Evolutionary conservation across 495 filamentous ascomycete genomes (phyloP).

Genomic region (Penicillium steckii): DNA sequence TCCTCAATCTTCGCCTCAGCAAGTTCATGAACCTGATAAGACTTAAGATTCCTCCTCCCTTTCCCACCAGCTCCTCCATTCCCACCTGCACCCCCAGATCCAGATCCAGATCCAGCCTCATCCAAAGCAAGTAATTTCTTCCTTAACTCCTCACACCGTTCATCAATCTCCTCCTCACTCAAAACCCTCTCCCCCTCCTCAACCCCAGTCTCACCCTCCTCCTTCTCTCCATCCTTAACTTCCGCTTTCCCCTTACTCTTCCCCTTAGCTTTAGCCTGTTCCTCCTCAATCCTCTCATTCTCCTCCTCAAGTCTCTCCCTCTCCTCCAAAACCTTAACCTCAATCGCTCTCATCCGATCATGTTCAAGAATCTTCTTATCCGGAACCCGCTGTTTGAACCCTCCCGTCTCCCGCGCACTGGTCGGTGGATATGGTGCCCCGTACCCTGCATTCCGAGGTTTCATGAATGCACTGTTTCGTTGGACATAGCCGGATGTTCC

Average conservation of each 20-base stretch:
- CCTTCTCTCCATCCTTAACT: conserved; percentile 62
- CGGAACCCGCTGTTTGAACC: conserved; percentile 81
- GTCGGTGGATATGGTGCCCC: conserved; percentile 55
- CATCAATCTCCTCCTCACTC: conserved; percentile 8
- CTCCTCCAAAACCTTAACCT: conserved; percentile 89
- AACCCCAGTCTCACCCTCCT: conserved; percentile 64
- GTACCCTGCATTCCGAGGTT: conserved; percentile 61
- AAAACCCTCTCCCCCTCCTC: conserved; percentile 66
- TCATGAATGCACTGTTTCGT: conserved; percentile 85
- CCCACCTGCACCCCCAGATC: conserved; percentile 6
- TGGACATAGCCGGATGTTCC: conserved; percentile 98
- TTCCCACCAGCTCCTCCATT: conserved; percentile 4
- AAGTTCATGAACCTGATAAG: conserved; percentile 93
- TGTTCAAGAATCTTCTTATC: conserved; percentile 93
- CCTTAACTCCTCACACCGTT: conserved; percentile 8
- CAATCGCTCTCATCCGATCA: conserved; percentile 82
- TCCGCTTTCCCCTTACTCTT: conserved; percentile 54
- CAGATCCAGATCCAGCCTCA: too few relatives aligned
- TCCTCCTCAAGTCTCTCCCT: conserved; percentile 87
- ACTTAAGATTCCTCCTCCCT: conserved; percentile 62
- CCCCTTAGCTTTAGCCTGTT: conserved; percentile 7
- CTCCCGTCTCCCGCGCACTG: conserved; percentile 34
- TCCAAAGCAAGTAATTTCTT: conserved; percentile 49
- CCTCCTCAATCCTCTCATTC: conserved; percentile 49
- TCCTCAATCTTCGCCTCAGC: conserved; percentile 96